Evolutionary conservation across 2,329 filamentous ascomycete genomes (phyloP), one percentile per base, ranked within the genome.

Genomic region (Scedosporium dehoogii): DNA sequence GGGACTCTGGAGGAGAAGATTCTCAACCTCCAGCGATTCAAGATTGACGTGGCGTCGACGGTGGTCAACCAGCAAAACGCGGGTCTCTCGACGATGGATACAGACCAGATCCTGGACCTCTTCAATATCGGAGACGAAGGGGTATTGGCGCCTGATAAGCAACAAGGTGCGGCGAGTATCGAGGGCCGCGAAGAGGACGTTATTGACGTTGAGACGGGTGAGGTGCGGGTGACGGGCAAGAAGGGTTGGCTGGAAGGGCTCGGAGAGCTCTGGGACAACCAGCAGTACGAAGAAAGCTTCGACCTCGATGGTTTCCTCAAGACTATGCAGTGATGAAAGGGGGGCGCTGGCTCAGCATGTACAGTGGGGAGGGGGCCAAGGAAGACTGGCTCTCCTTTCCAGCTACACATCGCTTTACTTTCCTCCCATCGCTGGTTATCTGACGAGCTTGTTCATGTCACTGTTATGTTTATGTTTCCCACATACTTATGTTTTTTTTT

Each of bases 21-120:
- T 71, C 79, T 99, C 70, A 96, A 90, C 71, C 86, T 99, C 63
- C 94, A 99, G 85, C 89, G 94, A 60, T 99, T 99, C 87, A 99
- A 99, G 81, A 96, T 99, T 70, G 94, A 99, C 74, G 92, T 99
- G 21, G 96, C 94, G 51, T 96, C 90, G 60, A 99, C 96, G 0
- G 94, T 99, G 5, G 96, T 99, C 67, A 99, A 99, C 73, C 94
- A 99, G 76, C 94, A 99, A 77, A 99, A 99, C 69, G 93, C 94
- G 1, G 94, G 94, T 1, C 78, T 99, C 1, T 88, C 81, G 59
- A 96, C 92, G 14, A 99, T 99, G 94, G 93, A 97, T 74, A 99
- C 96, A 46, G 94, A 97, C 71, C 92, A 99, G 75, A 96, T 99
- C 64, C 84, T 99, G 3, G 94, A 99, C 70, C 84, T 99, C 57